Evolutionary conservation across 352 stramenopile genomes (phyloP).

Genomic region (Pythium volutum): DNA sequence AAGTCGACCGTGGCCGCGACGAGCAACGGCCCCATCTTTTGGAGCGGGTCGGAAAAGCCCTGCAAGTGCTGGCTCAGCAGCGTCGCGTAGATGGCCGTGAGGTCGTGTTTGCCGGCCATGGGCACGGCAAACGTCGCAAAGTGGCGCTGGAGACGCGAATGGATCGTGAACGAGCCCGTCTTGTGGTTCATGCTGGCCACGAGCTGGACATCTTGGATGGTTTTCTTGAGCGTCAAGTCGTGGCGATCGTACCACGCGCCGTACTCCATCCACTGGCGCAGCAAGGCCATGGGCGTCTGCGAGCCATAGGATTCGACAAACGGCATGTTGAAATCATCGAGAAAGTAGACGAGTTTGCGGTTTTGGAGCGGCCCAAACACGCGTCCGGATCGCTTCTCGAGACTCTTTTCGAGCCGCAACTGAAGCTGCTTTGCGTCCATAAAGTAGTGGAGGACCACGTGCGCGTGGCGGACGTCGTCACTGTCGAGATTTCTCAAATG

Average conservation of each 20-base stretch:
- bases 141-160: conserved; percentile 84
- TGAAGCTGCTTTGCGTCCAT: conserved; percentile 84
- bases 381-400: conserved; percentile 87
- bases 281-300: conserved; percentile 84
- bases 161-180: conserved; percentile 84
- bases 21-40: conserved; percentile 56
- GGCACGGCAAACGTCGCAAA: conserved; percentile 80
- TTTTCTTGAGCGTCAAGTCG: conserved; percentile 84
- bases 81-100: conserved; percentile 67
- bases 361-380: conserved; percentile 82
- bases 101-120: conserved; percentile 63
- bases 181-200: conserved; percentile 91
- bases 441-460: conserved; percentile 85
- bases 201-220: conserved; percentile 88
- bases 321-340: conserved; percentile 92
- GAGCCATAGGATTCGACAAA: conserved; percentile 86
- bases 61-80: conserved; percentile 63
- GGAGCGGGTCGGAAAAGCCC: conserved; percentile 79
- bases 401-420: conserved; percentile 63
- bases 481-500: conserved; percentile 50
- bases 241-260: conserved; percentile 88
- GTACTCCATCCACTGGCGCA: conserved; percentile 93
- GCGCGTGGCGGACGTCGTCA: conserved; percentile 55
- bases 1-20: conserved; percentile 83
- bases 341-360: conserved; percentile 84